Conservation (phyloP, 1,284 basidiomycete species). For the Fomitopsis schrenkii region DNA sequence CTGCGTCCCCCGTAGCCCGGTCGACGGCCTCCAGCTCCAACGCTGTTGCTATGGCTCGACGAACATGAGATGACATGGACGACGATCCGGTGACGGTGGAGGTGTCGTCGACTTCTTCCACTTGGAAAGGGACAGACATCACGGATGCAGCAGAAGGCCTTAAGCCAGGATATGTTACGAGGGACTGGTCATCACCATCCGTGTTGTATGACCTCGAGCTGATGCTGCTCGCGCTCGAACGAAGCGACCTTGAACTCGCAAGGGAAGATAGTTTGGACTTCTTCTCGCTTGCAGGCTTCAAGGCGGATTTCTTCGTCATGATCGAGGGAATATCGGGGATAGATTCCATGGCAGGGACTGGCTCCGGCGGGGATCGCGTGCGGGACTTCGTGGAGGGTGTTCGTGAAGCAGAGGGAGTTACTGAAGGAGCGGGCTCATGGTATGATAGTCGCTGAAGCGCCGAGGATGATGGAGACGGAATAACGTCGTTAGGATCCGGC, state of each 20-base stretch:
- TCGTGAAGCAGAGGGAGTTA: conserved; percentile 41
- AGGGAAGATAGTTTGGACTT: conserved; percentile 62
- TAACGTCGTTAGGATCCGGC: conserved; percentile 56
- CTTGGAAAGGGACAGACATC: conserved; percentile 27
- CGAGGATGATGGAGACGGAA: conserved; percentile 61
- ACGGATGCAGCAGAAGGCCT: conserved; percentile 59
- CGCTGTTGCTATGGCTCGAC: conserved; percentile 55
- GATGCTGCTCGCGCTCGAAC: conserved; percentile 30
- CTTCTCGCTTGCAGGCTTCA: conserved; percentile 21
- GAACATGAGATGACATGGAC: conserved; percentile 52
- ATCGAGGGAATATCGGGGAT: conserved; percentile 50
- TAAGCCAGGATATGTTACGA: conserved; percentile 62
- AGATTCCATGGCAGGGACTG: conserved; percentile 41
- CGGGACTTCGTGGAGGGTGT: conserved; percentile 37
- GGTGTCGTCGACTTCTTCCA: conserved; percentile 7
- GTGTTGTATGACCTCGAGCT: conserved; percentile 46
- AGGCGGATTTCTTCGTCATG: conserved; percentile 14
- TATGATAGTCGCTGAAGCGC: conserved; percentile 68
- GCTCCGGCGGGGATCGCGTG: conserved; percentile 35
- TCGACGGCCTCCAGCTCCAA: conserved; percentile 31
- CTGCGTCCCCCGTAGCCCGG: conserved; percentile 1
- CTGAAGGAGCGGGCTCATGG: conserved; percentile 52
- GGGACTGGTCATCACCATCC: conserved; percentile 41
- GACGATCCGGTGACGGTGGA: conserved; percentile 28
- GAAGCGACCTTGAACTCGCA: conserved; percentile 46